Evolutionary conservation across 2,329 filamentous ascomycete species (phyloP), one percentile per base, ranked within the genome.

Genomic region (Zalaria sp.): DNA sequence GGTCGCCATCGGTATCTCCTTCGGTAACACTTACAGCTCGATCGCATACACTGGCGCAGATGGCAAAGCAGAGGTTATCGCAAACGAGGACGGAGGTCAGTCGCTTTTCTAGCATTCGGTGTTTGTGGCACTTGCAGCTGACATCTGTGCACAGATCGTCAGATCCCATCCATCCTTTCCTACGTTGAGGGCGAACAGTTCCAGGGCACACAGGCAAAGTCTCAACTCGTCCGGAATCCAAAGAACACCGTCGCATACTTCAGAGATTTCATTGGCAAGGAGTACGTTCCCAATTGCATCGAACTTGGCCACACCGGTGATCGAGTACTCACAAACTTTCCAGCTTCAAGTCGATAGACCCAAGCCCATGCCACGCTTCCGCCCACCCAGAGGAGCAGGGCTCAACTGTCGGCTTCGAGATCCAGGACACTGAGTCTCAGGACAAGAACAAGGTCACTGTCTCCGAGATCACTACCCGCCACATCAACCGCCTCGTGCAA

Each of bases 1-100:
- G 55, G 71, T 72, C 56, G 85, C 82, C 60, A 96, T 98, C 66
- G 91, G 91, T 62, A 87, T 98, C 60, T 83, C 88, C 52, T 95
- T 96, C 72, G 91, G 91, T 67, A 98, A 96, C 72, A 88, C 87
- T 47, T 93, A 94, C 79, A 93, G 86, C 69, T 95, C 87, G 46
- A 95, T 98, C 67, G 89, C 89, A 55, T 87, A 80, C 62, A 93
- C 88, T 37, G 76, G 81, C 47, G 64, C 65, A 48, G 89, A 96
- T 58, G 89, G 93, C 65, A 93, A 93, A 72, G 81, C 87, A 50
- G 86, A 95, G 63, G 89, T 98, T 49, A 96, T 98, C 67, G 91
- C 91, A 58, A 96, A 98, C 68, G 91, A 96, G 70, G 91, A 96
- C 60, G 91, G 91, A 72, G 85, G 18, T 43, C 9, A 27, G 85